Conservation (phyloP, 345 rosid genomes). For the Eucalyptus cloeziana region DNA sequence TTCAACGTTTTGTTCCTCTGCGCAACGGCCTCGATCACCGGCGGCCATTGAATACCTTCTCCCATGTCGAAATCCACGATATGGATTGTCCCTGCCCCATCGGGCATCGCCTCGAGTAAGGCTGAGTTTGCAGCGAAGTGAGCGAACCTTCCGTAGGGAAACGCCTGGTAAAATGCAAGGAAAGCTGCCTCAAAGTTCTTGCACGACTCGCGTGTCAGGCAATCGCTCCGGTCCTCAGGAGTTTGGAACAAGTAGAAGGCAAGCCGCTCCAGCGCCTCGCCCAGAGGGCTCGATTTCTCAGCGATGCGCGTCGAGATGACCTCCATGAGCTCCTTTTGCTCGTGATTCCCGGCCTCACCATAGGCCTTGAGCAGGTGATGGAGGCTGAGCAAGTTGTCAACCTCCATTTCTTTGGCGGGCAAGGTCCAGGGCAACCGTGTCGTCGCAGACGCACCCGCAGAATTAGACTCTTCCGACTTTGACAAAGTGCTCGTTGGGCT, state of each 20-base stretch:
- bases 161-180: slow-evolving; percentile 24
- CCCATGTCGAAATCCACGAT: slow-evolving; percentile 41
- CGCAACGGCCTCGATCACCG: slow-evolving; percentile 22
- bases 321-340: slow-evolving; percentile 19
- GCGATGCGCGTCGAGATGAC: slow-evolving; percentile 11
- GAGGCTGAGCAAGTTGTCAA: slow-evolving; percentile 4
- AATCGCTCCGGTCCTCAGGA: slow-evolving; percentile 2
- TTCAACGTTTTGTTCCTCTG: slow-evolving; percentile 1
- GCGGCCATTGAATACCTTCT: slow-evolving; percentile 44
- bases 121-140: slow-evolving; percentile 42
- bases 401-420: slow-evolving; percentile 9
- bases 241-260: slow-evolving; percentile 22
- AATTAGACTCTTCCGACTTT: slow-evolving; percentile 3
- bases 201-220: slow-evolving; percentile 15
- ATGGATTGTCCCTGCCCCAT: slow-evolving; percentile 13
- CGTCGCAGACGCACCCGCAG: not conserved
- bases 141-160: slow-evolving; percentile 40
- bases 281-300: slow-evolving; percentile 26
- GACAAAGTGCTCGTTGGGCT: slow-evolving; percentile 21
- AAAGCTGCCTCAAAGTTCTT: slow-evolving; percentile 27
- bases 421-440: not conserved
- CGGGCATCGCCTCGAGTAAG: slow-evolving; percentile 20
- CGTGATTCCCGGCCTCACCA: slow-evolving; percentile 23
- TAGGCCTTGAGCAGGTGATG: slow-evolving; percentile 27
- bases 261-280: slow-evolving; percentile 25